Evolutionary conservation across 257 asterid species (phyloP).

Genomic region (Fraxinus excelsior): DNA sequence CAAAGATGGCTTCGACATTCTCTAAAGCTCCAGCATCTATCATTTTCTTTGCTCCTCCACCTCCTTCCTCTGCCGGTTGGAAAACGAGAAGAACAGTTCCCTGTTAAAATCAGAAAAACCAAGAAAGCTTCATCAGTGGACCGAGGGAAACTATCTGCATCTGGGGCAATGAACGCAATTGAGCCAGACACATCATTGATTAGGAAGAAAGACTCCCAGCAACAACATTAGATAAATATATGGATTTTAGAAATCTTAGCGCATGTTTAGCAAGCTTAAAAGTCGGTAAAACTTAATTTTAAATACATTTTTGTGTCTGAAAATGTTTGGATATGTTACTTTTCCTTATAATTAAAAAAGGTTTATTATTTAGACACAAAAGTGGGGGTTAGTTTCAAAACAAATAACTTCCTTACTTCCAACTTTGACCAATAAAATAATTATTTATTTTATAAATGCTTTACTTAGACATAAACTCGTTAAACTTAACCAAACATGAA

Average conservation of each 20-base stretch:
- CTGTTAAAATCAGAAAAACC: slow-evolving; percentile 39
- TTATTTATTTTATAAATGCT: background rate
- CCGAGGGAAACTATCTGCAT: background rate
- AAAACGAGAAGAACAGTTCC: slow-evolving; percentile 90
- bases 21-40: slow-evolving; percentile 75
- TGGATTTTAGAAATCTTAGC: background rate
- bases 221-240: background rate
- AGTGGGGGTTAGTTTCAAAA: background rate
- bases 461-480: too few relatives aligned
- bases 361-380: background rate
- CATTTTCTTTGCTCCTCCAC: slow-evolving; percentile 91
- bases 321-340: background rate
- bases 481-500: too few relatives aligned
- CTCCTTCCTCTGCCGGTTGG: slow-evolving; percentile 99
- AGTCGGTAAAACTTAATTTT: background rate
- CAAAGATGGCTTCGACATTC: slow-evolving; percentile 80
- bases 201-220: background rate
- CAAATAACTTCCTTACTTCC: background rate
- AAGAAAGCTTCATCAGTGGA: background rate
- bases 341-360: background rate
- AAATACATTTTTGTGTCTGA: background rate
- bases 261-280: background rate
- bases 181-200: background rate
- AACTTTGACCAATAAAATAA: too few relatives aligned
- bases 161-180: background rate